Evolutionary conservation across 169 alveolate species (phyloP).

Genomic region (Amoebophrya sp.): DNA sequence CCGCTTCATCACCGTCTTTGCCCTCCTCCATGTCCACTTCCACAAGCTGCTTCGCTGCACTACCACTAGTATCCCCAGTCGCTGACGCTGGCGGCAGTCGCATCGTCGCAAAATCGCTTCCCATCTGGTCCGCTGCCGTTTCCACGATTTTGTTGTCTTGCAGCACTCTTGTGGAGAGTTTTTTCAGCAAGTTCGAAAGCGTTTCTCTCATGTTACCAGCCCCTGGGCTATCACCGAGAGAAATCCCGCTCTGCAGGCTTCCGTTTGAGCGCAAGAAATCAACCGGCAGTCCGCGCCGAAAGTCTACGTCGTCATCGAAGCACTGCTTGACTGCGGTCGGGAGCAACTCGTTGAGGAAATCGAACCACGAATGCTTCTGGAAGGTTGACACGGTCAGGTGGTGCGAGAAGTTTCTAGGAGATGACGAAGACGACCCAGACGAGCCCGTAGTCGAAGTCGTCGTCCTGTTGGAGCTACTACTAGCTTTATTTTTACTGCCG

Average conservation of each 20-base stretch:
- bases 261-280: background rate
- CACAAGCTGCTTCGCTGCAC: background rate
- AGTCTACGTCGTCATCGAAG: background rate
- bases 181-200: background rate
- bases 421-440: no score
- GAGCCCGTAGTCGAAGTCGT: no score
- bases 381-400: constrained; percentile 12
- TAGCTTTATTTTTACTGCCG: background rate
- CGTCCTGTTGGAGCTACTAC: background rate
- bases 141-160: background rate
- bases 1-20: background rate
- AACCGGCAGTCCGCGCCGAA: constrained; percentile 11
- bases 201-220: background rate
- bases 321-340: constrained; percentile 10
- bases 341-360: constrained; percentile 5
- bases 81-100: background rate
- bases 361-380: background rate
- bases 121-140: background rate
- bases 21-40: background rate
- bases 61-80: no score
- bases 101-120: background rate
- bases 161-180: background rate
- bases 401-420: no score
- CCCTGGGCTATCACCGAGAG: background rate
- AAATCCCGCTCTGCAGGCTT: background rate